Conservation (phyloP, 2,329 filamentous ascomycete species). For the Neocatenulostroma microsporum region DNA sequence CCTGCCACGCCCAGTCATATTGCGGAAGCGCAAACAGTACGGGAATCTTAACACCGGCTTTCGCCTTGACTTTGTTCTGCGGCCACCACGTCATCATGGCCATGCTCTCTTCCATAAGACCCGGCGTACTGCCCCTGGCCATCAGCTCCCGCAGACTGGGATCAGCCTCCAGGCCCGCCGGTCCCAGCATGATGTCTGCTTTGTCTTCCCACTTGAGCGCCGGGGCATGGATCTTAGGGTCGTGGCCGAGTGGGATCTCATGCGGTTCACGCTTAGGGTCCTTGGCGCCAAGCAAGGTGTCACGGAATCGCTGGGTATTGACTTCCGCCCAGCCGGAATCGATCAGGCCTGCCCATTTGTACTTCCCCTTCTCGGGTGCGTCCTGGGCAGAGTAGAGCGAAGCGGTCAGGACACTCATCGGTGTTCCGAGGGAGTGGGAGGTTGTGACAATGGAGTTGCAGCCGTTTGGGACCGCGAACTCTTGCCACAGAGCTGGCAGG, state of each 20-base stretch:
- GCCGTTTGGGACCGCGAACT: constrained; percentile 5
- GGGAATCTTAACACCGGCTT: constrained; percentile 6
- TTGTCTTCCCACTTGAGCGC: constrained; percentile 4
- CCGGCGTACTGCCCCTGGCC: constrained; percentile 4
- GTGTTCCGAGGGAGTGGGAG: constrained; percentile 6
- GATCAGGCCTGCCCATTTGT: constrained; percentile 5
- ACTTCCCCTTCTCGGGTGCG: background rate
- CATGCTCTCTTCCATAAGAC: constrained; percentile 3
- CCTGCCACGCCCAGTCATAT: constrained; percentile 8
- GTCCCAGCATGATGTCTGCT: constrained; percentile 6
- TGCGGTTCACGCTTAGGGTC: background rate
- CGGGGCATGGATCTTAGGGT: constrained; percentile 2
- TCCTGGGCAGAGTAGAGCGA: background rate
- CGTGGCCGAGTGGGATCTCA: constrained; percentile 6
- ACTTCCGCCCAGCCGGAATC: constrained; percentile 3
- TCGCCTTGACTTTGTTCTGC: constrained; percentile 1
- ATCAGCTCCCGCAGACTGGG: constrained; percentile 1
- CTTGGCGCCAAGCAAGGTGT: background rate
- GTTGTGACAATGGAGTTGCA: constrained; percentile 6
- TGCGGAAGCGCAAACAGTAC: constrained; percentile 5
- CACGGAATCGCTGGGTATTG: background rate
- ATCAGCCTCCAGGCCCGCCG: constrained; percentile 3
- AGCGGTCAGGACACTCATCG: constrained; percentile 5
- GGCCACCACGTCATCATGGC: constrained; percentile 3
- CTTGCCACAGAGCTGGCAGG: constrained; percentile 4